Conservation (phyloP, 2,329 filamentous ascomycete genomes). For the Claviceps monticola region DNA sequence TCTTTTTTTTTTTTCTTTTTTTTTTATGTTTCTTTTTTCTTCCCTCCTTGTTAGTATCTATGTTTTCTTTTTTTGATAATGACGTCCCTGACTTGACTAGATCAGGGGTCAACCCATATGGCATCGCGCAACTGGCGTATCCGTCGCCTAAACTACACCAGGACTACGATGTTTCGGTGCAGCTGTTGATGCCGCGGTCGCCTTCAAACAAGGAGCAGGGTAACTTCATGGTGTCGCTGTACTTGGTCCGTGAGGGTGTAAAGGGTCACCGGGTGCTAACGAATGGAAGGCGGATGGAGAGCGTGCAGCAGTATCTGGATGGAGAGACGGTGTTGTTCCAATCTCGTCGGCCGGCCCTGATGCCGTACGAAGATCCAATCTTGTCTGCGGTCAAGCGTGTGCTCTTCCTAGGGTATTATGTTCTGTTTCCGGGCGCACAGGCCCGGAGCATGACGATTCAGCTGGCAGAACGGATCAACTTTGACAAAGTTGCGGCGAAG, state of each 20-base stretch:
- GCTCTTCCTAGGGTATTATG: conserved; percentile 52
- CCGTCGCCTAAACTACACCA: conserved; percentile 53
- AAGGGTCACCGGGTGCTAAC: neutral
- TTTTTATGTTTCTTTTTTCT: no score
- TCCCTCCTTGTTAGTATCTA: no score
- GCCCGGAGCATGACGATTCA: conserved; percentile 48
- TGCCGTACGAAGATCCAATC: conserved; percentile 65
- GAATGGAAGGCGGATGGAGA: neutral
- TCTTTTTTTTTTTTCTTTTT: neutral
- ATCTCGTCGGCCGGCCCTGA: conserved; percentile 59
- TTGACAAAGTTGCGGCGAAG: conserved; percentile 29
- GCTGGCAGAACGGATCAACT: conserved; percentile 62
- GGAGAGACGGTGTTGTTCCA: conserved; percentile 35
- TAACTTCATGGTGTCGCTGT: conserved; percentile 88
- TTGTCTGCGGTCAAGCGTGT: conserved; percentile 48
- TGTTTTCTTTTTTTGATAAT: neutral
- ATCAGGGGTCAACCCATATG: conserved; percentile 38
- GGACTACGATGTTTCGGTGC: conserved; percentile 70
- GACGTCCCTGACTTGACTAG: conserved; percentile 16
- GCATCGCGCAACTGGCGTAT: conserved; percentile 29
- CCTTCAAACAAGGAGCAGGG: conserved; percentile 61
- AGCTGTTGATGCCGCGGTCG: conserved; percentile 65
- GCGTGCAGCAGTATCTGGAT: conserved; percentile 22
- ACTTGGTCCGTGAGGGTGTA: conserved; percentile 38
- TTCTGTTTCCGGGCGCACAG: conserved; percentile 52